Base-by-base conservation (phyloP, 2,329 filamentous ascomycete genomes). In the Penicillium sp. region DNA sequence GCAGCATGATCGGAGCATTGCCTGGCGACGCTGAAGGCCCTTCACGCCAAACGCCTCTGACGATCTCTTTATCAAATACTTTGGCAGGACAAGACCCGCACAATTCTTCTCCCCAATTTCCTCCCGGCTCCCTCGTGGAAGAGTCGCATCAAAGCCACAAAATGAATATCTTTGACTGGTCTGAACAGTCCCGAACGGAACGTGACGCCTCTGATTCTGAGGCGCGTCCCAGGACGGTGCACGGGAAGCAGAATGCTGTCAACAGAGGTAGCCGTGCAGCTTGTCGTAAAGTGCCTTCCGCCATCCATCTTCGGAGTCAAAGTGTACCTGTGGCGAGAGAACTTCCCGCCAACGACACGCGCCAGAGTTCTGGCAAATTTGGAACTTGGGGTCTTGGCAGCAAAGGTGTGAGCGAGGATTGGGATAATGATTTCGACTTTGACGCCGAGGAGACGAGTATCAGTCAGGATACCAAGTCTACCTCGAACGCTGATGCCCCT, bases 371-470 rank as follows among this genome's bases (percentile, higher is more conserved):
- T 20, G 68, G 71, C 61, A 86, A 86, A 62, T 86, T 85, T 63
- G 82, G 82, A 36, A 85, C 84, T 3, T 86, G 84, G 83, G 81
- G 82, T n/a, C 73, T 86, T 27, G 83, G 84, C 16, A 84, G 78
- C 66, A 86, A 87, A 63, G 83, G 80, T 42, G 82, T 84, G 20
- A 86, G 80, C 22, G 84, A 87, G 64, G 84, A 87, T 63, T 87
- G 84, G 84, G 84, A 86, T 61, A 83, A 83, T 47, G 84, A 87
- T 62, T 87, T 87, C 61, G 83, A 86, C 50, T 86, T 86, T 66
- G 80, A 81, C 20, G 81, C 84, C 43, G 66, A 73, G 11, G 71
- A 76, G 24, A 77, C 35, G 11, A 38, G 18, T 18, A 38, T 38
- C 35, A 38, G 35, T 38, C 35, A 38, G 10, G 13, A 38, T 22